Conservation (phyloP, 192 early-diverging fungal species). For the Umbelopsis sp. region DNA sequence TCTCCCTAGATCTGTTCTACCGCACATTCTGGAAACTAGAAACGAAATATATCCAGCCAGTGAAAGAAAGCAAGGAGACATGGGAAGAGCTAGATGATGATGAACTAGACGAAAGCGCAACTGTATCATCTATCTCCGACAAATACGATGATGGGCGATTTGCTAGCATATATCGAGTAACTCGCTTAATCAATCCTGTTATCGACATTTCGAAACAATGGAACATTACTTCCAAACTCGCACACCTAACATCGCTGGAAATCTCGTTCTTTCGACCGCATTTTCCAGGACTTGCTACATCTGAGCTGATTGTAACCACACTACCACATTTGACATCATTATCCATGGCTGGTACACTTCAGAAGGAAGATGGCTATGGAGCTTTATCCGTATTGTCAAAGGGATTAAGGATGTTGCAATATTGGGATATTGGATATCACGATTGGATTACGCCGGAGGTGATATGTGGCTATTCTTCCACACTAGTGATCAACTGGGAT, state of each 20-base stretch:
- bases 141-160: background rate
- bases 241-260: constrained; percentile 16
- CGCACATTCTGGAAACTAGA: background rate
- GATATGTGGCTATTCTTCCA: constrained; percentile 4
- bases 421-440: constrained; percentile 32
- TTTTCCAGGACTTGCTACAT: constrained; percentile 6
- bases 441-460: constrained; percentile 22
- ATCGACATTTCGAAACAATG: background rate
- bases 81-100: background rate
- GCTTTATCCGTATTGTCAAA: constrained; percentile 20
- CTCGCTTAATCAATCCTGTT: background rate
- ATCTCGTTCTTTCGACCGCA: constrained; percentile 24
- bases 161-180: background rate
- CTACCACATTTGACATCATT: constrained; percentile 19
- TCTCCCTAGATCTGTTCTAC: background rate
- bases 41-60: background rate
- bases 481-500: background rate
- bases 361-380: background rate
- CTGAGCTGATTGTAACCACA: constrained; percentile 15
- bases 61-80: background rate
- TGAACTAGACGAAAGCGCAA: background rate
- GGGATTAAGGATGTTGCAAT: constrained; percentile 10
- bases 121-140: background rate
- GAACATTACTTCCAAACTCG: background rate
- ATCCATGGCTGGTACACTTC: constrained; percentile 13